Evolutionary conservation across 2,329 filamentous ascomycete species (phyloP).

Genomic region (Alternaria triticimaculans): DNA sequence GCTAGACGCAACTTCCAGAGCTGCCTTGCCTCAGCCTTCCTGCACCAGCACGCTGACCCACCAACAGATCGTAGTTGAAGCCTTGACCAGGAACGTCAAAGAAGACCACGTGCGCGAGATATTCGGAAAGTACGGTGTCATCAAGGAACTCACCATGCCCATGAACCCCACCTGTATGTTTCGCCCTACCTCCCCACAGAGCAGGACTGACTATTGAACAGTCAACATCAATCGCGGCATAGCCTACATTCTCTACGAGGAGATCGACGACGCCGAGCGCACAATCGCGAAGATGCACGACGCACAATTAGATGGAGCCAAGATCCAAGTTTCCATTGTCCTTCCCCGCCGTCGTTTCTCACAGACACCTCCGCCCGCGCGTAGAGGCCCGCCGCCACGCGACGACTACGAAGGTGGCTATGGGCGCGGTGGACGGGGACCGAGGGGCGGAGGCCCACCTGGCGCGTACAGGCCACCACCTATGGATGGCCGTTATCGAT

Average conservation of each 20-base stretch:
- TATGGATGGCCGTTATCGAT: slow-evolving; percentile 44
- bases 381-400: slow-evolving; percentile 57
- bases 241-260: slow-evolving; percentile 85
- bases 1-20: background rate
- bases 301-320: slow-evolving; percentile 84
- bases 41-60: slow-evolving; percentile 3
- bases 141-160: slow-evolving; percentile 87
- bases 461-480: slow-evolving; percentile 47
- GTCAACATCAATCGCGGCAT: slow-evolving; percentile 90
- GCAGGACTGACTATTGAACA: slow-evolving; percentile 46
- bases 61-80: slow-evolving; percentile 87
- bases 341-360: slow-evolving; percentile 84
- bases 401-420: slow-evolving; percentile 29
- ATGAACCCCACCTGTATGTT: slow-evolving; percentile 82
- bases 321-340: slow-evolving; percentile 87
- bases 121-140: slow-evolving; percentile 85
- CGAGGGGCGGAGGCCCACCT: slow-evolving; percentile 44
- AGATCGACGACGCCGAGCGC: slow-evolving; percentile 79
- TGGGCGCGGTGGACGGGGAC: slow-evolving; percentile 11
- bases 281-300: slow-evolving; percentile 98
- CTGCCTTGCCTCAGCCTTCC: slow-evolving; percentile 3
- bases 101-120: slow-evolving; percentile 89
- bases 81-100: slow-evolving; percentile 93
- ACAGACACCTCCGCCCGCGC: slow-evolving; percentile 74
- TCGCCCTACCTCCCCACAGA: background rate